Base-by-base conservation (phyloP, 1,284 basidiomycete genomes). In the Ustilago shanxiensis region DNA sequence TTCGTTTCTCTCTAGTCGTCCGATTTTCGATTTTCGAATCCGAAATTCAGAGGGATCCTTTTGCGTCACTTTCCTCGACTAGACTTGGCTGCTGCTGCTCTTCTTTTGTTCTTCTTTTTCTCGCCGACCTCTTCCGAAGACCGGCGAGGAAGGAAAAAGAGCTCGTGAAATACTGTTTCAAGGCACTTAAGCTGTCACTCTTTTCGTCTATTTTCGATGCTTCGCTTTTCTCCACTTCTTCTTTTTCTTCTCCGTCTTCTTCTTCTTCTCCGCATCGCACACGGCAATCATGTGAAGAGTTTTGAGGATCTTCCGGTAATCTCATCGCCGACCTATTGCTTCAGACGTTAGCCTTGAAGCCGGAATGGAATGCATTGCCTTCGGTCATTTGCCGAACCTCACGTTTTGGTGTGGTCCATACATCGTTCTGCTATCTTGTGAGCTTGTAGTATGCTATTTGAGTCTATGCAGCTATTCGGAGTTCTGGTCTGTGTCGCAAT, bases 61-160 rank as follows among this genome's bases (percentile, higher is more conserved):
- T 39, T 37, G 33, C 31, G 52, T 54, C 35, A 39, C 35, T 26
- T 14, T 26, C 16, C 26, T 49, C 28, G 47, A 49, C 47, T 22
- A 49, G 47, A 28, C 22, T 49, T 49, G 24, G 28, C n/a, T n/a
- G n/a, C n/a, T n/a, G n/a, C n/a, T n/a, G n/a, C 5, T 33, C 31
- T 26, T 49, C 28, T 49, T 22, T 22, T 13, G 47, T 28, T 3
- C 14, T n/a, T 28, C 31, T 49, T n/a, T 49, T 28, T 50, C 53
- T 52, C 53, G 61, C 67, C 67, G 58, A 65, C 61, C 61, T 64
- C 57, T 64, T 60, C 67, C 67, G 58, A 68, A 0, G 37, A 69
- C 60, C 64, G 52, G 44, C 52, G 57, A 56, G 35, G 9, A 37
- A 37, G 8, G 13, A 37, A 11, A 33, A 11, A 5, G 31, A 33